Conservation (phyloP, 2,329 filamentous ascomycete genomes). For the Botryotinia convoluta region DNA sequence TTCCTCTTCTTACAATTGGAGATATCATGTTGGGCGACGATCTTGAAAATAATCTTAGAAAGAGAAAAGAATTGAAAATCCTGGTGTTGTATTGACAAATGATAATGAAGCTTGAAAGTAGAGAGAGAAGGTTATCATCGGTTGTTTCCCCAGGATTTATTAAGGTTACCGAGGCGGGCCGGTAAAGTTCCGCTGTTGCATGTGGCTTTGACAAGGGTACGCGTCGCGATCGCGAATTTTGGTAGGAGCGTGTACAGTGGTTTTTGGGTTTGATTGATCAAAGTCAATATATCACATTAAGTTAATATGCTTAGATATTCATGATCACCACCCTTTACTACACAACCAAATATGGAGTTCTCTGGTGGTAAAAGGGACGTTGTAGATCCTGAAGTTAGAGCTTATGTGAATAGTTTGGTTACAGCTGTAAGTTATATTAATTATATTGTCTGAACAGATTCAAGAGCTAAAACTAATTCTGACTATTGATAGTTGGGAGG, state of each 20-base stretch:
- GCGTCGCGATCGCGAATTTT: conserved; percentile 16
- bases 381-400: conserved; percentile 88
- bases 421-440: conserved; percentile 60
- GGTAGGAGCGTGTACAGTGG: conserved; percentile 29
- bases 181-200: neutral
- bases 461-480: conserved; percentile 20
- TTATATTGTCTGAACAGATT: conserved; percentile 20
- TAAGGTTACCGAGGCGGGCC: conserved; percentile 6
- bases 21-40: conserved; percentile 32
- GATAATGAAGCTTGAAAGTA: neutral
- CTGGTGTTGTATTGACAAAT: neutral
- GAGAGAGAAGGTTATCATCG: conserved; percentile 1
- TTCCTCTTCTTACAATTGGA: conserved; percentile 30
- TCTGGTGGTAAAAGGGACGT: conserved; percentile 54
- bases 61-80: neutral
- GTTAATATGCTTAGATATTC: neutral
- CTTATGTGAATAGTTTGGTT: conserved; percentile 89
- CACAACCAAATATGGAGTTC: conserved; percentile 50
- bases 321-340: conserved; percentile 5
- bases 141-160: conserved; percentile 15
- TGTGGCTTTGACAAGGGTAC: conserved; percentile 19
- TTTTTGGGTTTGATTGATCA: conserved; percentile 14
- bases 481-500: conserved; percentile 71
- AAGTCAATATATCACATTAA: neutral
- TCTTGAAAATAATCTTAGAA: neutral